Base-by-base conservation (phyloP, 495 filamentous ascomycete genomes). In the Penicillium dipodomyicola region DNA sequence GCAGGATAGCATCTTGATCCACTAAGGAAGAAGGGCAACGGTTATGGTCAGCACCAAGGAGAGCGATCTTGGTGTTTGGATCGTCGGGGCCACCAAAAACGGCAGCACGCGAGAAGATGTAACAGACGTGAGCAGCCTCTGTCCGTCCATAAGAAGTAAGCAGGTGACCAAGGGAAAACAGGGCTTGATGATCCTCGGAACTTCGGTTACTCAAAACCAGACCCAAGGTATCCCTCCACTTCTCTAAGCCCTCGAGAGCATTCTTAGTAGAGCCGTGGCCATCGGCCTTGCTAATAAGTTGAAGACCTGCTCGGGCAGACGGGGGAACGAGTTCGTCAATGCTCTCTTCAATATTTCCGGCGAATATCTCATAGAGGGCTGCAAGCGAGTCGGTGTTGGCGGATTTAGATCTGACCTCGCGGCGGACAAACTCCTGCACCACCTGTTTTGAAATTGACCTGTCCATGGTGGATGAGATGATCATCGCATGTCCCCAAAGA, bases 281-380 rank as follows among this genome's bases (percentile, higher is more conserved):
- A 57, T 83, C 76, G 27, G 83, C 77, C 49, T 85, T 87, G 63
- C 85, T 91, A 57, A 95, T 80, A 77, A 99, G 87, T 67, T 94
- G 91, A 56, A 97, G 82, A 5, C 95, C 95, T 45, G 92, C 90
- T 32, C 95, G 83, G 40, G 94, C 95, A 53, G 92, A 94, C 22
- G 87, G 87, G 94, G 94, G 93, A n/a, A 99, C 94, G 45, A 99
- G 84, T 64, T 97, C 92, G 68, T 99, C 94, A 30, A 97, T 83
- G 58, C 91, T 93, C 60, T 97, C 95, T 54, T 97, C 93, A 56
- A 87, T 83, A 63, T 96, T 97, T 0, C 94, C 92, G 29, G 92
- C 92, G 57, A 99, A 89, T 6, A 96, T 86, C 61, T 92, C 88
- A 67, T 97, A 99, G 12, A 97, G 74, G 6, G 91, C 88, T 17